phyloP scores from a whole-genome alignment of 2,329 filamentous ascomycete genomes.

The Sarocladium strictum region DNA sequence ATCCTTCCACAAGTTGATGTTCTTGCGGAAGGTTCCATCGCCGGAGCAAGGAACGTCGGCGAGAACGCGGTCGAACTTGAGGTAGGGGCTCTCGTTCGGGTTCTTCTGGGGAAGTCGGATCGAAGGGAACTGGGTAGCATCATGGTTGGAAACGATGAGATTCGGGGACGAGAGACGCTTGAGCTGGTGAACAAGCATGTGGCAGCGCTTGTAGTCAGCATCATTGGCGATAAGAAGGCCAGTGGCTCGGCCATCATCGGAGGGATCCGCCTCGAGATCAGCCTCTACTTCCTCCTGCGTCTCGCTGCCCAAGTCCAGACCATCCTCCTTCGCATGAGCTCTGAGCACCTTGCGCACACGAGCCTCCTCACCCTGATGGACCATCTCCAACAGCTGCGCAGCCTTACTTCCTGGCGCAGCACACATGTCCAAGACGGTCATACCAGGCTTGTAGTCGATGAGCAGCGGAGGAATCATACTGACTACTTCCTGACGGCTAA shows the following conservation, averaged over 20 bases:
- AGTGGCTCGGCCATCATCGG: constrained; percentile 80
- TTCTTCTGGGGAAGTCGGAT: constrained; percentile 70
- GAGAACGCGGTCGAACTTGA: constrained; percentile 95
- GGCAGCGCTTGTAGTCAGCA: constrained; percentile 90
- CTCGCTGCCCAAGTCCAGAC: constrained; percentile 44
- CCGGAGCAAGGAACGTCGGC: constrained; percentile 97
- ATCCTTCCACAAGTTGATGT: constrained; percentile 88
- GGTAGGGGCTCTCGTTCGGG: constrained; percentile 58
- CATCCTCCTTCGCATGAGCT: constrained; percentile 55
- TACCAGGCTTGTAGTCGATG: constrained; percentile 84
- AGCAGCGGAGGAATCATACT: constrained; percentile 97
- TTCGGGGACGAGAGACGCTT: constrained; percentile 97
- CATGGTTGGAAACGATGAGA: constrained; percentile 94
- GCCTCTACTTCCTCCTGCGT: constrained; percentile 40
- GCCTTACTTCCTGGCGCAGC: constrained; percentile 97
- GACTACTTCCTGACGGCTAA: constrained; percentile 94
- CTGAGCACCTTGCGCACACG: constrained; percentile 68
- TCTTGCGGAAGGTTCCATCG: constrained; percentile 91
- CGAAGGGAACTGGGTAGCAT: constrained; percentile 91
- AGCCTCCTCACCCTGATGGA: constrained; percentile 88
- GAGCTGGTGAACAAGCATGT: constrained; percentile 96
- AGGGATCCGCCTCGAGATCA: constrained; percentile 51
- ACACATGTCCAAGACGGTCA: constrained; percentile 92
- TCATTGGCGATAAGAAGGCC: constrained; percentile 94
- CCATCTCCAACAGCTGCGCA: constrained; percentile 88